phyloP scores from a whole-genome alignment of 2,329 filamentous ascomycete species.

The Pleoardoris graminearum region DNA sequence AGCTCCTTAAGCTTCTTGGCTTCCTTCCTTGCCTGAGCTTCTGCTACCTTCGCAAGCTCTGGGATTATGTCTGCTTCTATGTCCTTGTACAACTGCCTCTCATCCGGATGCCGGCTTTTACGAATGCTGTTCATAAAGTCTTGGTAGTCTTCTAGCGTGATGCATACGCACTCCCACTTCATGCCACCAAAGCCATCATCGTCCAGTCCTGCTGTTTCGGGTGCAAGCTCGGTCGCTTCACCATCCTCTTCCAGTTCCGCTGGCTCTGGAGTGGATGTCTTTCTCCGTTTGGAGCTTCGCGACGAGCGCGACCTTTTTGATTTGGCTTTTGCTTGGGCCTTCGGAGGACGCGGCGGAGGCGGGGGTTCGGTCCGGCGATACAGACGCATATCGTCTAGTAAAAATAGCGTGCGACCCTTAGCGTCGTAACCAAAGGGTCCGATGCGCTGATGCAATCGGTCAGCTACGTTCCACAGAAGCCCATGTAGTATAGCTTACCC shows the following conservation, averaged over 20 bases:
- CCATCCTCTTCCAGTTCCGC: constrained; percentile 49
- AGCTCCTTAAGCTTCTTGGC: constrained; percentile 79
- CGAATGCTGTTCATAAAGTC: constrained; percentile 70
- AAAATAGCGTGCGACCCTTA: constrained; percentile 82
- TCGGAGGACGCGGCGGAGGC: constrained; percentile 60
- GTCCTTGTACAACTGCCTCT: constrained; percentile 73
- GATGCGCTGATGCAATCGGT: constrained; percentile 56
- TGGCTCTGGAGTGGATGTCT: constrained; percentile 54
- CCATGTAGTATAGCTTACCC: constrained; percentile 61
- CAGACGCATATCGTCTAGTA: constrained; percentile 90
- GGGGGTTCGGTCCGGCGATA: constrained; percentile 84
- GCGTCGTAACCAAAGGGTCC: constrained; percentile 87
- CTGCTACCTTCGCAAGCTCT: constrained; percentile 75
- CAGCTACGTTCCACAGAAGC: constrained; percentile 13
- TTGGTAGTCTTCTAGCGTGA: constrained; percentile 77
- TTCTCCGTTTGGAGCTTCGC: constrained; percentile 68
- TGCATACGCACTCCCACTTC: constrained; percentile 89
- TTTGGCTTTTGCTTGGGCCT: constrained; percentile 51
- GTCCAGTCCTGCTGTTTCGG: constrained; percentile 40
- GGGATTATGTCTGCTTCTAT: constrained; percentile 80
- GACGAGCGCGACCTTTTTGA: constrained; percentile 6
- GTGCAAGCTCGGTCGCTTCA: constrained; percentile 42
- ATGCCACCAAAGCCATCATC: constrained; percentile 73
- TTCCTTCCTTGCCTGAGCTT: constrained; percentile 69
- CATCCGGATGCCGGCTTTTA: constrained; percentile 80